Evolutionary conservation across 805 yeast species (phyloP).

Genomic region (Komagataella ulmi): DNA sequence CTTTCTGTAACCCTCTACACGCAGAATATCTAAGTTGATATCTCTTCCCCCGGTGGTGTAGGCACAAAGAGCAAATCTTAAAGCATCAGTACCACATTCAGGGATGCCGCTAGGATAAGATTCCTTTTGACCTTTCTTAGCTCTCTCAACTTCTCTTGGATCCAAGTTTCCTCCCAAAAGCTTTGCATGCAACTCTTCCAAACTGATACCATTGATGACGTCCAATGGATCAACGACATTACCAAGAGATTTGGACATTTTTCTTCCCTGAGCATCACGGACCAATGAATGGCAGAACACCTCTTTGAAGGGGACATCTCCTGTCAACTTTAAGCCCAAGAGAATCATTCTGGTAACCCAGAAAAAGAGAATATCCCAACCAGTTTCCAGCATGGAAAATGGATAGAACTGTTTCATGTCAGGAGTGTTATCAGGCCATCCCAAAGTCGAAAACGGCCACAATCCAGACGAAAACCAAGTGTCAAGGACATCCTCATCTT

Average conservation of each 20-base stretch:
- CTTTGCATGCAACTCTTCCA: conserved; percentile 69
- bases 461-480: conserved; percentile 98
- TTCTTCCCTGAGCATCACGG: conserved; percentile 98
- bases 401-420: conserved; percentile 79
- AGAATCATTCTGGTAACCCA: conserved; percentile 98
- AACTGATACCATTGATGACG: conserved; percentile 78
- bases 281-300: conserved; percentile 97
- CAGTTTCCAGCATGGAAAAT: conserved; percentile 91
- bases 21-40: conserved; percentile 86
- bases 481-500: conserved; percentile 96
- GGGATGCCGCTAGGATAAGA: conserved; percentile 97
- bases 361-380: conserved; percentile 98
- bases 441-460: conserved; percentile 95
- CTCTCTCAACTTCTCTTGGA: conserved; percentile 76
- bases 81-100: conserved; percentile 98
- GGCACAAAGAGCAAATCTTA: conserved; percentile 96
- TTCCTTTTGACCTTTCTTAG: conserved; percentile 74
- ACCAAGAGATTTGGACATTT: conserved; percentile 97
- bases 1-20: conserved; percentile 98
- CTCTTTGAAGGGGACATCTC: conserved; percentile 84
- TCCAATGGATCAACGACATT: conserved; percentile 94
- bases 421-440: conserved; percentile 75
- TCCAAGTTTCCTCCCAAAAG: conserved; percentile 75
- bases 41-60: conserved; percentile 98
- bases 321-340: conserved; percentile 82